Conservation (phyloP, 106 monocot genomes). For the Dendrobium huoshanense region DNA sequence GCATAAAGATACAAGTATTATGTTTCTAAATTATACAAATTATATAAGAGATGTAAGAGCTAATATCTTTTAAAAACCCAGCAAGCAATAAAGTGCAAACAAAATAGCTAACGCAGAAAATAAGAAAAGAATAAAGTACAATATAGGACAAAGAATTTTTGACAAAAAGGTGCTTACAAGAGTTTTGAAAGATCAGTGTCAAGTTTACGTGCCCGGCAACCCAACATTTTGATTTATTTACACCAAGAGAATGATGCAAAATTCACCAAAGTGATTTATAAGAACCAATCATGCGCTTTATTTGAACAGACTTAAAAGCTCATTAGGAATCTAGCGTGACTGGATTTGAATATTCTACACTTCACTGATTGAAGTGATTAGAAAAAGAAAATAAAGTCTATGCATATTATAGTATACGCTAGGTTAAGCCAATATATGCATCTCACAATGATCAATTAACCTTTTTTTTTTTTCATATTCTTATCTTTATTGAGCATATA, state of each 20-base stretch:
- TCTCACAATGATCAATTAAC: background rate
- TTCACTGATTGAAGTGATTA: background rate
- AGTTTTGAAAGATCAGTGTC: background rate
- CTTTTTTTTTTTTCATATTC: no score
- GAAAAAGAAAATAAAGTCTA: background rate
- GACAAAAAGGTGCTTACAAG: background rate
- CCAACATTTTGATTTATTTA: background rate
- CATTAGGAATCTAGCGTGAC: background rate
- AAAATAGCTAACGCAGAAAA: background rate
- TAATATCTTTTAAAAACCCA: background rate
- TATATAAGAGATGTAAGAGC: background rate
- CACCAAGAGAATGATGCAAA: background rate
- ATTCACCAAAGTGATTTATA: background rate
- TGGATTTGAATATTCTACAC: background rate
- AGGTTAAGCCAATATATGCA: background rate
- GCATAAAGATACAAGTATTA: constrained; percentile 9
- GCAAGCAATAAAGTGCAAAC: background rate
- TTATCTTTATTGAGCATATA: no score
- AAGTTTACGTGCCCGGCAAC: background rate
- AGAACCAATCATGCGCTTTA: background rate
- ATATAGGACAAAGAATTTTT: background rate
- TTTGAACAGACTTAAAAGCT: background rate
- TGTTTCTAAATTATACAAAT: background rate
- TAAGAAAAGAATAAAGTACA: background rate
- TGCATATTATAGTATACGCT: background rate